Conservation (phyloP, 2,329 filamentous ascomycete genomes). For the Albophoma yamanashiensis region DNA sequence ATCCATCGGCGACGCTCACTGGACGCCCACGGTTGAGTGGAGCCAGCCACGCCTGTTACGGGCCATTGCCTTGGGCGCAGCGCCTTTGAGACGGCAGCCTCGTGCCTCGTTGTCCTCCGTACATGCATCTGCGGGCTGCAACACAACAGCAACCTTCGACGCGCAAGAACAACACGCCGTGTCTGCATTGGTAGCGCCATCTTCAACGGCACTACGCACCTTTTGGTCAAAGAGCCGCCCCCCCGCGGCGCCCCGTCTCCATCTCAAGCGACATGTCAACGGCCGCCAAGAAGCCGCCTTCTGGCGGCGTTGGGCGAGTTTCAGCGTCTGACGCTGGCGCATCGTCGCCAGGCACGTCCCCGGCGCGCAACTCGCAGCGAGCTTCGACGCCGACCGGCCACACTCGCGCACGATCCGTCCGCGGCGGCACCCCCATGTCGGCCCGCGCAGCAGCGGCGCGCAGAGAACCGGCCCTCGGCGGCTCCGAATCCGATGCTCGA, state of each 20-base stretch:
- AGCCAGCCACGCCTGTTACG: not conserved
- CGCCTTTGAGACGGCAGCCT: not conserved
- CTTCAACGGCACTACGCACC: not conserved
- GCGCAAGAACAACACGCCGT: not conserved
- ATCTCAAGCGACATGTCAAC: conserved; percentile 33
- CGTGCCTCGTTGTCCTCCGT: not conserved
- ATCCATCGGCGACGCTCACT: not conserved
- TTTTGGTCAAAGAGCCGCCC: not conserved
- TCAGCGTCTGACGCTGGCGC: conserved; percentile 27
- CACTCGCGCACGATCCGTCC: conserved; percentile 53
- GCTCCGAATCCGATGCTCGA: conserved; percentile 60
- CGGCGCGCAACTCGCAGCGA: conserved; percentile 26
- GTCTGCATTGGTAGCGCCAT: not conserved
- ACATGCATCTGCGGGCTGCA: not conserved
- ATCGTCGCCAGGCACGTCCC: conserved; percentile 22
- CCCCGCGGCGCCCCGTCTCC: not conserved
- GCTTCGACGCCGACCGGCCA: conserved; percentile 33
- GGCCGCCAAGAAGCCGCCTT: conserved; percentile 40
- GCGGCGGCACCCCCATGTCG: conserved; percentile 56
- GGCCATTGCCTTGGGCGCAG: not conserved
- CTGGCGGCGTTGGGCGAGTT: conserved; percentile 34
- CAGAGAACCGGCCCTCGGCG: conserved; percentile 35
- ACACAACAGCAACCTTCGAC: not conserved
- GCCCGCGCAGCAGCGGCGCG: conserved; percentile 61
- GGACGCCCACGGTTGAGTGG: not conserved